phyloP scores from a whole-genome alignment of 257 asterid genomes.

The Marsdenia floribunda region DNA sequence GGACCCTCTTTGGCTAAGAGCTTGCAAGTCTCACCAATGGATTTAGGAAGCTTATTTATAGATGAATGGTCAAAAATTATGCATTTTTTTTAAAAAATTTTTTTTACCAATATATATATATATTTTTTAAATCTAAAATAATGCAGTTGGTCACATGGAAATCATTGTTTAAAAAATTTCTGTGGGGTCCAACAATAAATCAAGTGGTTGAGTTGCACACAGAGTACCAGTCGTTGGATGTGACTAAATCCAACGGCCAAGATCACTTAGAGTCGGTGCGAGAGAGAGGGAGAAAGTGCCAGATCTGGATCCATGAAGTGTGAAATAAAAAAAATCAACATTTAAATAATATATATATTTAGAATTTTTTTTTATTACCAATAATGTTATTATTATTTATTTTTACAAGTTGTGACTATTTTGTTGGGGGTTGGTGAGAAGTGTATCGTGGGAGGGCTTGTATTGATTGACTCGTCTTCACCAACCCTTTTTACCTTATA shows the following conservation, averaged over 20 bases:
- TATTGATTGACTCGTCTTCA: neutral
- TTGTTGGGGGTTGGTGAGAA: neutral
- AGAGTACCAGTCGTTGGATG: neutral
- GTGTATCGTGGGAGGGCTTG: neutral
- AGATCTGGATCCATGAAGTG: neutral
- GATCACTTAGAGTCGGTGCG: neutral
- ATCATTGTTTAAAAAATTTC: neutral
- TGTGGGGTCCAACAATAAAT: neutral
- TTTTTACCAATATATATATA: too few species aligned
- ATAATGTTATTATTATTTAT: too few species aligned
- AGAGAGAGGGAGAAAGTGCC: neutral
- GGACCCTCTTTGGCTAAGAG: slow-evolving; percentile 9
- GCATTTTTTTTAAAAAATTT: neutral
- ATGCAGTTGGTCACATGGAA: neutral
- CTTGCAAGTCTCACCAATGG: neutral
- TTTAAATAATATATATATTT: too few species aligned
- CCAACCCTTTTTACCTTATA: neutral
- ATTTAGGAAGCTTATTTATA: slow-evolving; percentile 6
- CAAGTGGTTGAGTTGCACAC: neutral
- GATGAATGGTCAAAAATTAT: neutral
- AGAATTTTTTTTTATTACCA: too few species aligned
- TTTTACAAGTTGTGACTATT: neutral
- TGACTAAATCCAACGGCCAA: neutral
- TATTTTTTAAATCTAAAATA: neutral
- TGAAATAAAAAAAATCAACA: neutral